A percentile compares a stretch with the other conserved stretches of the same genome.
These are phyloP conservation scores for Phytophthora citricola DNA, from an alignment of 352 stramenopile genomes.

Conservation along the genomic window DNA sequence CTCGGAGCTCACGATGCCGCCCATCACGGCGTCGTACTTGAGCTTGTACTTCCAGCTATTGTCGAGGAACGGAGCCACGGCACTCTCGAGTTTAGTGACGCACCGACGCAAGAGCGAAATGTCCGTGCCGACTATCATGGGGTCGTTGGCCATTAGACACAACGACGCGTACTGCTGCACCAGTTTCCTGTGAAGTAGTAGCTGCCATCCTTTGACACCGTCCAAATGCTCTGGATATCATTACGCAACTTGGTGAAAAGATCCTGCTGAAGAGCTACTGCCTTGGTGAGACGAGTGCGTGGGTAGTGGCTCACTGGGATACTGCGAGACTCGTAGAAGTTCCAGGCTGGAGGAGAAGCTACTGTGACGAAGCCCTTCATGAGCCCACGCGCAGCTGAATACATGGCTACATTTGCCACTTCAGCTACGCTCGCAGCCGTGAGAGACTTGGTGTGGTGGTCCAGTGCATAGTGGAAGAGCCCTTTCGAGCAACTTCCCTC, in stretches of 20 bases:
- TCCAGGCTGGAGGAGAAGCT: slow-evolving; percentile 52
- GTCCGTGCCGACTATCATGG: slow-evolving; percentile 61
- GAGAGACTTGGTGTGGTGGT: slow-evolving; percentile 65
- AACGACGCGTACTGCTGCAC: slow-evolving; percentile 79
- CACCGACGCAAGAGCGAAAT: slow-evolving; percentile 64
- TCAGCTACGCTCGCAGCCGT: slow-evolving; percentile 45
- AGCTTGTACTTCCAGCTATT: slow-evolving; percentile 75
- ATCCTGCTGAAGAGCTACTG: slow-evolving; percentile 40
- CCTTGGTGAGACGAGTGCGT: slow-evolving; percentile 43
- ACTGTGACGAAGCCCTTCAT: slow-evolving; percentile 63
- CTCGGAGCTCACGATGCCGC: slow-evolving; percentile 71
- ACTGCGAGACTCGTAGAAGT: slow-evolving; percentile 46
- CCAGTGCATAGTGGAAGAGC: slow-evolving; percentile 67
- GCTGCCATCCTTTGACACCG: slow-evolving; percentile 53
- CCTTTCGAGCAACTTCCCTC: slow-evolving; percentile 58
- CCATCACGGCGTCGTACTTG: slow-evolving; percentile 65
- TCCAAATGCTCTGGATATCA: slow-evolving; percentile 68
- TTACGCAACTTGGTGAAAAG: slow-evolving; percentile 54
- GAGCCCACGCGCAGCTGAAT: slow-evolving; percentile 57
- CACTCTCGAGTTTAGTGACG: slow-evolving; percentile 65
- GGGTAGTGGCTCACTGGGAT: slow-evolving; percentile 73
- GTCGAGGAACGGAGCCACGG: slow-evolving; percentile 61
- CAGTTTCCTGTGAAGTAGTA: slow-evolving; percentile 83
- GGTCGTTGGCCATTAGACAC: slow-evolving; percentile 79
- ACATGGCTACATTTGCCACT: slow-evolving; percentile 45